phyloP scores from a whole-genome alignment of 805 yeast species.

The Cyberlindnera mycetangii region DNA sequence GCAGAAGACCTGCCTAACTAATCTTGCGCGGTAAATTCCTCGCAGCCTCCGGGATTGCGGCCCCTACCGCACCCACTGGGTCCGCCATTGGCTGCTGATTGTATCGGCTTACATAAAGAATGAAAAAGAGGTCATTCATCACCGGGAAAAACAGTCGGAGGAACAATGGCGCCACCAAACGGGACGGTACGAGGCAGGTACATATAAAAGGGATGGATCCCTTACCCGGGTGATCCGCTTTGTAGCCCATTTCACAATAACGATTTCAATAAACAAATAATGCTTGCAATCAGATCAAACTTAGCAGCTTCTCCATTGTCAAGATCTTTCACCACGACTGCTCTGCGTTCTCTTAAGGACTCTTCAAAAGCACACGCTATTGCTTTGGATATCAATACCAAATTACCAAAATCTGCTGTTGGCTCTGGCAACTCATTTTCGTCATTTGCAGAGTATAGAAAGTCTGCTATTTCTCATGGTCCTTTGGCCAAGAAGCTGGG shows the following conservation, averaged over 20 bases:
- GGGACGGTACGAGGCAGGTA: no score
- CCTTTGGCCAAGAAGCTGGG: slow-evolving; percentile 30
- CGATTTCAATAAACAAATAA: neutral
- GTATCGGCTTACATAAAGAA: slow-evolving; percentile 8
- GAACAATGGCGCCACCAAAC: slow-evolving; percentile 8
- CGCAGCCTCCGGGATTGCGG: neutral
- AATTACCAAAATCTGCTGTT: slow-evolving; percentile 4
- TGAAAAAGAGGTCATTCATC: slow-evolving; percentile 21
- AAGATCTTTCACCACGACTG: slow-evolving; percentile 13
- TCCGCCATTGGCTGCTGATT: slow-evolving; percentile 9
- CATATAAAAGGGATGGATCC: no score
- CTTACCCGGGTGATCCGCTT: neutral
- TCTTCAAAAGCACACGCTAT: slow-evolving; percentile 23
- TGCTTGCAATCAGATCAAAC: slow-evolving; percentile 12
- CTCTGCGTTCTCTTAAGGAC: slow-evolving; percentile 17
- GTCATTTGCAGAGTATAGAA: slow-evolving; percentile 37
- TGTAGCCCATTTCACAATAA: neutral
- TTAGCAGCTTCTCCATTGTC: slow-evolving; percentile 1
- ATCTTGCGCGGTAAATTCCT: no score
- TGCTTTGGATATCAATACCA: slow-evolving; percentile 15
- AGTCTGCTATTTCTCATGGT: slow-evolving; percentile 36
- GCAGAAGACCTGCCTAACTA: neutral
- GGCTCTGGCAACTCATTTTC: slow-evolving; percentile 33
- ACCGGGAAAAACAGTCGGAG: slow-evolving; percentile 1
- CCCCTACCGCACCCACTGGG: neutral